Conservation (phyloP, 73 alveolate genomes). For the Symbiodinium natans region DNA sequence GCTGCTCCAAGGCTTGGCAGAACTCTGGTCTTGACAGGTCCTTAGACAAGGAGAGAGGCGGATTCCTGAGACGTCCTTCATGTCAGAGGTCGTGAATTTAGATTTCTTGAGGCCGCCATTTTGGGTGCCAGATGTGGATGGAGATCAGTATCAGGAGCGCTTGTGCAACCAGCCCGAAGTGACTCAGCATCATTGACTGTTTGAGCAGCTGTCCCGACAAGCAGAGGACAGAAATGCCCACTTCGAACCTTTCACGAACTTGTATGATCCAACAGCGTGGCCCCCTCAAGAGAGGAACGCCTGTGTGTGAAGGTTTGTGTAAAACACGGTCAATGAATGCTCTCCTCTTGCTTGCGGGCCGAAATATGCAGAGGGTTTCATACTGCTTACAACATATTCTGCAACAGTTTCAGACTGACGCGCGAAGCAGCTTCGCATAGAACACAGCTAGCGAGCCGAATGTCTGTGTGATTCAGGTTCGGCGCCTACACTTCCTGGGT, state of each 20-base stretch:
- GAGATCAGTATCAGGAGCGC: constrained; percentile 62
- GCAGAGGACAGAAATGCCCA: constrained; percentile 60
- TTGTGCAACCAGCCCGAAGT: too few relatives aligned
- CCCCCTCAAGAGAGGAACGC: neutral
- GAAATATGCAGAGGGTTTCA: too few relatives aligned
- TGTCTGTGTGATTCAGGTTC: neutral
- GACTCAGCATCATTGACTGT: neutral
- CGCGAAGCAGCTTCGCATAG: neutral
- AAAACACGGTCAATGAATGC: too few relatives aligned
- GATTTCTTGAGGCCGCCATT: constrained; percentile 44
- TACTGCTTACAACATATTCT: too few relatives aligned
- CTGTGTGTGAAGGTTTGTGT: too few relatives aligned
- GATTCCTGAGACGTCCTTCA: too few relatives aligned
- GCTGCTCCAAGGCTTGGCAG: constrained; percentile 51
- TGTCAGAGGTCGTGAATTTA: neutral
- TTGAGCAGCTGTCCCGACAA: neutral
- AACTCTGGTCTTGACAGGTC: constrained; percentile 20
- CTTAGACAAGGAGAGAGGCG: neutral
- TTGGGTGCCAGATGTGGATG: constrained; percentile 83
- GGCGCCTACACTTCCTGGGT: constrained; percentile 38
- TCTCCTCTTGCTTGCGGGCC: too few relatives aligned
- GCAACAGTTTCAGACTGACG: too few relatives aligned
- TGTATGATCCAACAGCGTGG: constrained; percentile 54
- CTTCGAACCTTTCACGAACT: constrained; percentile 46
- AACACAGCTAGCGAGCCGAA: neutral